phyloP scores from a whole-genome alignment of 768 basidiomycete genomes.

The Melanogaster broomeanus region DNA sequence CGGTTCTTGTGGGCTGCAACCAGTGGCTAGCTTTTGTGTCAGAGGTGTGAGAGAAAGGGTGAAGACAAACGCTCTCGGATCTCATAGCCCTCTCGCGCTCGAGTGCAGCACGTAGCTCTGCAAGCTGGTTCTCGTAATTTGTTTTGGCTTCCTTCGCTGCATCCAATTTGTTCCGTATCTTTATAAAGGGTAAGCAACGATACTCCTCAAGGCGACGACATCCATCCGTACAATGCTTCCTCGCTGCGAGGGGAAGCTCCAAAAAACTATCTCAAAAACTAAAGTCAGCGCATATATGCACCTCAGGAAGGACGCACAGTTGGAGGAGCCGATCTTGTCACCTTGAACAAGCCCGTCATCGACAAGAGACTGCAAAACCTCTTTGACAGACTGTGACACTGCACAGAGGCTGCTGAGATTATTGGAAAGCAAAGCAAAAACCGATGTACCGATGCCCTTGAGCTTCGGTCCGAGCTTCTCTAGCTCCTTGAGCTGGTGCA shows the following conservation, averaged over 20 bases:
- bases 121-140: conserved; percentile 45
- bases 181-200: conserved; percentile 5
- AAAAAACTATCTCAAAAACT: conserved; percentile 67
- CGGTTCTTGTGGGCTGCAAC: conserved; percentile 56
- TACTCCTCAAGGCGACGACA: not conserved
- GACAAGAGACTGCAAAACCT: conserved; percentile 83
- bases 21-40: not conserved
- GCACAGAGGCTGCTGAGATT: not conserved
- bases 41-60: not conserved
- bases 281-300: conserved; percentile 24
- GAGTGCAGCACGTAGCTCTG: conserved; percentile 49
- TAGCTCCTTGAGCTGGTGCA: conserved; percentile 77
- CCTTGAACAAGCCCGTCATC: conserved; percentile 83
- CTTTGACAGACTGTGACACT: conserved; percentile 93
- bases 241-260: conserved; percentile 92
- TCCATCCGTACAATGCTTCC: conserved; percentile 64
- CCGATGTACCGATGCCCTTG: conserved; percentile 79
- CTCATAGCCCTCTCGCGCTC: conserved; percentile 54
- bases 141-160: conserved; percentile 48
- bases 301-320: conserved; percentile 57
- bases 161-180: conserved; percentile 62
- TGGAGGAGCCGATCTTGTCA: conserved; percentile 94
- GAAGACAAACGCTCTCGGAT: conserved; percentile 52
- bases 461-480: conserved; percentile 87
- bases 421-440: not conserved